Conservation (phyloP, 495 filamentous ascomycete genomes). For the Penicillium riverlandense region DNA sequence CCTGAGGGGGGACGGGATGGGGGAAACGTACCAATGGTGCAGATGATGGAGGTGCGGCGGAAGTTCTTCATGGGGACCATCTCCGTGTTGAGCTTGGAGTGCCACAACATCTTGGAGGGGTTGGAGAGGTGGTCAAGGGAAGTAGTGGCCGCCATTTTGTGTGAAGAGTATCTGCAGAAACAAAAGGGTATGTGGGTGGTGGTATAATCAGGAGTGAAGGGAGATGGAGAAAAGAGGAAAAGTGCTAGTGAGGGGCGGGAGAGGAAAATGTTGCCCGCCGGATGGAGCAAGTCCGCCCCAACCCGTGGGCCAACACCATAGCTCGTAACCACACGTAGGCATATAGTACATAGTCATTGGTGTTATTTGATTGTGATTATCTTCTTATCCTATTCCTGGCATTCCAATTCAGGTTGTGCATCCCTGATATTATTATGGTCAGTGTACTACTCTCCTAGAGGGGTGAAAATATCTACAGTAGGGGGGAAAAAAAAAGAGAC, state of each 20-base stretch:
- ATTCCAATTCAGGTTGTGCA: too few species aligned
- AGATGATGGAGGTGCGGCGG: slow-evolving; percentile 95
- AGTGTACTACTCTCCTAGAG: too few species aligned
- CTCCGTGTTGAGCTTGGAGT: slow-evolving; percentile 72
- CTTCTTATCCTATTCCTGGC: neutral
- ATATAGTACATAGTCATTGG: too few species aligned
- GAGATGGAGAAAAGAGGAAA: slow-evolving; percentile 13
- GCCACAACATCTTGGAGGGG: slow-evolving; percentile 85
- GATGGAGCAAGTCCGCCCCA: slow-evolving; percentile 14
- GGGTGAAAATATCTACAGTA: too few species aligned
- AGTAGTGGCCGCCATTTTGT: slow-evolving; percentile 40
- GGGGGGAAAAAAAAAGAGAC: slow-evolving; percentile 4
- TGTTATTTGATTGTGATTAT: neutral
- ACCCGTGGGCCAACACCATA: too few species aligned
- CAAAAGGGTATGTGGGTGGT: neutral
- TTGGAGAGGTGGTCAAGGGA: slow-evolving; percentile 78
- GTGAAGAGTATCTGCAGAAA: slow-evolving; percentile 6
- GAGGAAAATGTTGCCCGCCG: slow-evolving; percentile 37
- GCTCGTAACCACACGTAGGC: too few species aligned
- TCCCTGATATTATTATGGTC: too few species aligned
- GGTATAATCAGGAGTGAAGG: slow-evolving; percentile 8
- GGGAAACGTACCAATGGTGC: slow-evolving; percentile 75
- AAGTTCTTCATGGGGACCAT: slow-evolving; percentile 77
- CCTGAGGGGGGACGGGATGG: too few species aligned
- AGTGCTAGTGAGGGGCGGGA: slow-evolving; percentile 23